phyloP scores from a whole-genome alignment of 495 filamentous ascomycete genomes.

The Ascobolus immersus region DNA sequence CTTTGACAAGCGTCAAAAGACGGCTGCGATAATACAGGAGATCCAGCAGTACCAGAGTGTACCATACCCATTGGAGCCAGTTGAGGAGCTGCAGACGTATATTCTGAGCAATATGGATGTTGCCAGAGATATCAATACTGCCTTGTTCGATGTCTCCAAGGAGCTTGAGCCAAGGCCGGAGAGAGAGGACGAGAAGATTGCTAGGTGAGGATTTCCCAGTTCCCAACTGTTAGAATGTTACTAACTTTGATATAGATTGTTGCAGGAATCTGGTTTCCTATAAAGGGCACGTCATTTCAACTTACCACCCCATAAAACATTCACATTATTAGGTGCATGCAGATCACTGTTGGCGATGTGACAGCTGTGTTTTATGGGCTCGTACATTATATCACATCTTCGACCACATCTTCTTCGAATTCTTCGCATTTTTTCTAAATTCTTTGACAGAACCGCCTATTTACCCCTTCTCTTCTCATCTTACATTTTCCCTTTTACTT shows the following conservation, averaged over 20 bases:
- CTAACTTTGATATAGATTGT: slow-evolving; percentile 26
- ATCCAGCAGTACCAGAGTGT: slow-evolving; percentile 97
- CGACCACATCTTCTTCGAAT: too few species aligned
- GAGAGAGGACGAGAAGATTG: slow-evolving; percentile 84
- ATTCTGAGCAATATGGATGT: slow-evolving; percentile 84
- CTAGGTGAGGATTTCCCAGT: slow-evolving; percentile 31
- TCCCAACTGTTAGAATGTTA: slow-evolving; percentile 1
- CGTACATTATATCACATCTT: too few species aligned
- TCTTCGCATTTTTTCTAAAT: too few species aligned
- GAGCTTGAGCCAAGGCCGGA: slow-evolving; percentile 81
- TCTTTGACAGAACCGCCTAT: too few species aligned
- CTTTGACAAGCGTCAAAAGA: slow-evolving; percentile 93
- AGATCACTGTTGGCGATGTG: too few species aligned
- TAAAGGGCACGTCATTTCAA: slow-evolving; percentile 17
- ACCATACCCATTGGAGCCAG: slow-evolving; percentile 67
- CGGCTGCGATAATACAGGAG: slow-evolving; percentile 88
- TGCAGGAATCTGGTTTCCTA: slow-evolving; percentile 52
- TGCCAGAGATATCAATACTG: slow-evolving; percentile 68
- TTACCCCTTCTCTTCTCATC: too few species aligned
- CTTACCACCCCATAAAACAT: too few species aligned
- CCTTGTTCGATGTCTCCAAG: slow-evolving; percentile 95
- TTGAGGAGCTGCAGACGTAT: slow-evolving; percentile 85
- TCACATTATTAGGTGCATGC: too few species aligned
- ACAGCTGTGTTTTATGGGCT: too few species aligned
- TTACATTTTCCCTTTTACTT: too few species aligned